A percentile compares a stretch with the other conserved stretches of the same genome.
Conservation (phyloP, 2,329 filamentous ascomycete genomes). For the Pseudogymnoascus destructans region DNA sequence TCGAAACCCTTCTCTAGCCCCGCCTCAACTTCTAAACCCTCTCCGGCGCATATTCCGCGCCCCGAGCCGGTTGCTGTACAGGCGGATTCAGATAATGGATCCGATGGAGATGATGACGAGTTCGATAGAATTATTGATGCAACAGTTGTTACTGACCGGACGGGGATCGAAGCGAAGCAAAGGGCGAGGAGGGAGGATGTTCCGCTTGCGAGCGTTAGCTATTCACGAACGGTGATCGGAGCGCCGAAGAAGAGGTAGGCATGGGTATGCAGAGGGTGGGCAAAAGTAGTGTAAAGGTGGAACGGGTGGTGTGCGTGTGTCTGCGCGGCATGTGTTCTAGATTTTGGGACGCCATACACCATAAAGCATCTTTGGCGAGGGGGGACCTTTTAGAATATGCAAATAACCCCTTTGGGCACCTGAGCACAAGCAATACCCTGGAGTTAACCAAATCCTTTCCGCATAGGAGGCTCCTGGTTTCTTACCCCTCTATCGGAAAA, state of each 20-base stretch:
- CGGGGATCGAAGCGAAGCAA: slow-evolving; percentile 55
- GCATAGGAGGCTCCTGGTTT: too few relatives aligned
- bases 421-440: background rate
- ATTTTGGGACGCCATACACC: background rate
- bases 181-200: slow-evolving; percentile 32
- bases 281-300: background rate
- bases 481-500: too few relatives aligned
- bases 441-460: background rate
- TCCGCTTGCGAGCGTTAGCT: slow-evolving; percentile 23
- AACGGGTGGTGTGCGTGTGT: background rate
- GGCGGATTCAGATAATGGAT: slow-evolving; percentile 56
- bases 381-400: background rate
- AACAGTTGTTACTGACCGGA: slow-evolving; percentile 75
- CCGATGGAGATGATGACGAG: slow-evolving; percentile 45
- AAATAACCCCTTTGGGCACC: background rate
- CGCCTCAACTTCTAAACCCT: slow-evolving; percentile 37
- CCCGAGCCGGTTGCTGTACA: slow-evolving; percentile 44
- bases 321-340: background rate
- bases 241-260: slow-evolving; percentile 23
- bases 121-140: slow-evolving; percentile 92
- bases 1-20: slow-evolving; percentile 76
- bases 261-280: background rate
- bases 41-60: slow-evolving; percentile 38
- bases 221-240: slow-evolving; percentile 26
- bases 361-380: background rate